Percentiles rank a stretch among this genome's conserved stretches.
Evolutionary conservation across 192 early-diverging fungal species (phyloP).

Genomic region (Coemansia sp.): DNA sequence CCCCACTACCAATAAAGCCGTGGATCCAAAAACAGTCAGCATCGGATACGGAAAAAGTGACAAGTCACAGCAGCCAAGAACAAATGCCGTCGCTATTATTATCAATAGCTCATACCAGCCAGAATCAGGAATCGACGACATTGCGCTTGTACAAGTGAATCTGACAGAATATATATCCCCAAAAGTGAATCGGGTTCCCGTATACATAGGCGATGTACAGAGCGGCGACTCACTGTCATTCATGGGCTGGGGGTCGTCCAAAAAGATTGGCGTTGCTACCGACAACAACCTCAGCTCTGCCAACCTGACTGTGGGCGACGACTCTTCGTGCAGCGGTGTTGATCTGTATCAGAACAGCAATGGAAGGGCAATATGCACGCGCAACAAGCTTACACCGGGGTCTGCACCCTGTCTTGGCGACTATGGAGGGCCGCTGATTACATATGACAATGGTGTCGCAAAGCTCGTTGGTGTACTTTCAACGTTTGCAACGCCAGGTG

Average conservation of each 20-base stretch:
- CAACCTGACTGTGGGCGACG: constrained; percentile 36
- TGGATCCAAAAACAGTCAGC: constrained; percentile 19
- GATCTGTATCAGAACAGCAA: constrained; percentile 32
- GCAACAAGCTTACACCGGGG: constrained; percentile 28
- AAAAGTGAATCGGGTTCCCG: constrained; percentile 26
- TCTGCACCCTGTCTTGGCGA: constrained; percentile 35
- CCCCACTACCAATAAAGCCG: constrained; percentile 7
- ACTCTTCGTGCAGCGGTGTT: constrained; percentile 18
- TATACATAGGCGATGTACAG: constrained; percentile 25
- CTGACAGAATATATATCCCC: constrained; percentile 11
- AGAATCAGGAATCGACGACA: constrained; percentile 29
- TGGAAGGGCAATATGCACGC: constrained; percentile 35
- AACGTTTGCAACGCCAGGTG: constrained; percentile 17
- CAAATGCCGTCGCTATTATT: constrained; percentile 21
- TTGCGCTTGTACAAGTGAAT: constrained; percentile 37
- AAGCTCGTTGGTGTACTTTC: constrained; percentile 40
- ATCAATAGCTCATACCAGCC: constrained; percentile 18
- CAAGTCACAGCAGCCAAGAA: constrained; percentile 22
- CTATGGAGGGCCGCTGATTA: constrained; percentile 36
- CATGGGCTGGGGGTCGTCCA: constrained; percentile 38
- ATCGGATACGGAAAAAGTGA: constrained; percentile 35
- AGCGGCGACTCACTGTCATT: constrained; percentile 26
- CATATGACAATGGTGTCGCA: constrained; percentile 17
- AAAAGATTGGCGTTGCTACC: constrained; percentile 25
- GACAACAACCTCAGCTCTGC: constrained; percentile 24